Evolutionary conservation across 2,329 filamentous ascomycete genomes (phyloP).

Genomic region (Phaeosphaeria sp.): DNA sequence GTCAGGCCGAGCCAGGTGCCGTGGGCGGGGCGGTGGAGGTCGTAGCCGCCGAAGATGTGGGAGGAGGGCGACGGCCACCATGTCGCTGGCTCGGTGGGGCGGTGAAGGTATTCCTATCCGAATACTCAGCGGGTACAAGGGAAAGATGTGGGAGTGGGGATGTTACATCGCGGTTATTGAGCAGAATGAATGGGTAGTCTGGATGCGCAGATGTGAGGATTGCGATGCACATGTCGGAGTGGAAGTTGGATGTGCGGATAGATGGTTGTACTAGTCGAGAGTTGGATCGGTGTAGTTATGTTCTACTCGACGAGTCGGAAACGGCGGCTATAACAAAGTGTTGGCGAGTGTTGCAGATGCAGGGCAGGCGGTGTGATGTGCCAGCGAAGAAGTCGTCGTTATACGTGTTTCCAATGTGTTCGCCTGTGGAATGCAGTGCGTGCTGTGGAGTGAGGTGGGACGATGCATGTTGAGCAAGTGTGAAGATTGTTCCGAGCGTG

Average conservation of each 20-base stretch:
- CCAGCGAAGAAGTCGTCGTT: slow-evolving; percentile 24
- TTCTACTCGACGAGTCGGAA: neutral
- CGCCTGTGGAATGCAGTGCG: slow-evolving; percentile 13
- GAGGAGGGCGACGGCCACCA: slow-evolving; percentile 65
- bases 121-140: slow-evolving; percentile 9
- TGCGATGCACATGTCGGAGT: slow-evolving; percentile 55
- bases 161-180: slow-evolving; percentile 58
- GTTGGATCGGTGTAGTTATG: neutral
- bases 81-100: slow-evolving; percentile 63
- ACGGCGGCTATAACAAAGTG: slow-evolving; percentile 18
- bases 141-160: no score
- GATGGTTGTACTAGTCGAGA: neutral
- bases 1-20: slow-evolving; percentile 72
- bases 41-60: slow-evolving; percentile 66
- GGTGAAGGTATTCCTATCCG: slow-evolving; percentile 64
- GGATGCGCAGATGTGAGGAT: slow-evolving; percentile 57
- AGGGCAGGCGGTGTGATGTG: slow-evolving; percentile 32
- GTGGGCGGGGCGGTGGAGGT: slow-evolving; percentile 64
- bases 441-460: slow-evolving; percentile 40
- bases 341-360: slow-evolving; percentile 7
- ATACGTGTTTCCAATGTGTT: slow-evolving; percentile 37
- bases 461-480: slow-evolving; percentile 22
- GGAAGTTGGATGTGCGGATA: neutral
- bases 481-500: slow-evolving; percentile 11
- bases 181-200: slow-evolving; percentile 57